Conservation (phyloP, 371 early-diverging fungal genomes). For the Chytridiales sp. region DNA sequence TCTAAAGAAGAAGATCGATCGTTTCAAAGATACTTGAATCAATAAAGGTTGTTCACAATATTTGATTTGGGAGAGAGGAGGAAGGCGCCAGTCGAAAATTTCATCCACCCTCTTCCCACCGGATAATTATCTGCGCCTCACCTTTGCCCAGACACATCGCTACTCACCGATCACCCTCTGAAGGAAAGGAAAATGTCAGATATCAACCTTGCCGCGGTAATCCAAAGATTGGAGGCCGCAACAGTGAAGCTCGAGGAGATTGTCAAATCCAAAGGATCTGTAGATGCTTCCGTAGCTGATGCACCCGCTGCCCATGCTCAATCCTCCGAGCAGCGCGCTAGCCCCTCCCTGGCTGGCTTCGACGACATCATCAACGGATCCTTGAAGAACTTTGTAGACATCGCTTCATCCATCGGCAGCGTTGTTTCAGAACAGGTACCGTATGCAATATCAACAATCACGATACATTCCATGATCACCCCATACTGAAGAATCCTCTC, state of each 20-base stretch:
- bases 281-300: conserved; percentile 35
- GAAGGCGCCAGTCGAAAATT: too few species aligned
- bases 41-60: too few species aligned
- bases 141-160: too few species aligned
- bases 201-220: conserved; percentile 57
- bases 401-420: conserved; percentile 65
- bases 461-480: too few species aligned
- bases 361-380: conserved; percentile 64
- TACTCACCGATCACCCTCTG: too few species aligned
- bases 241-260: conserved; percentile 81
- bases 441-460: too few species aligned
- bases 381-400: conserved; percentile 54
- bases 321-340: conserved; percentile 42
- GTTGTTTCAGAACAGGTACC: conserved; percentile 78
- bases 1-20: too few species aligned
- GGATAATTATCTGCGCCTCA: too few species aligned
- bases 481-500: not conserved
- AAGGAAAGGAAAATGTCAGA: conserved; percentile 20
- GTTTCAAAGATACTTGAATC: too few species aligned
- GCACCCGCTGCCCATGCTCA: conserved; percentile 35
- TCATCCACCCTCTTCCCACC: too few species aligned
- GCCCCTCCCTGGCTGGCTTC: conserved; percentile 62
- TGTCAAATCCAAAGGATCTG: conserved; percentile 58
- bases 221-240: conserved; percentile 83
- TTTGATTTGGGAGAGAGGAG: too few species aligned